Base-by-base conservation (phyloP, 208 protist genomes). In the Porcisia hertigi region DNA sequence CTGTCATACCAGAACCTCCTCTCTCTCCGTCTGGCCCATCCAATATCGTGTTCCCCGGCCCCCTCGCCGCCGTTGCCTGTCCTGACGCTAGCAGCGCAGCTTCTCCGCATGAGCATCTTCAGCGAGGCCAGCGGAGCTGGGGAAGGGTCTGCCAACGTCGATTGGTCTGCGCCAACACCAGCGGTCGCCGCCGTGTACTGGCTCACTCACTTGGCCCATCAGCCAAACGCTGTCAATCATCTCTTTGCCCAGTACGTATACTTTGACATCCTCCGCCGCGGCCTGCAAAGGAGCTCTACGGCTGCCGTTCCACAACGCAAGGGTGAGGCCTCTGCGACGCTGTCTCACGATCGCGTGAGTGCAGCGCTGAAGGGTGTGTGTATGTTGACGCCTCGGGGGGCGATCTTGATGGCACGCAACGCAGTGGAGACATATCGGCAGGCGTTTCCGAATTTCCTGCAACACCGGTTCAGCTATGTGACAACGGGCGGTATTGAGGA, bases 181-280 rank as follows among this genome's bases (percentile, higher is more conserved):
- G 41, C 65, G 41, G 16, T 20, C 20, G 54, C 58, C 25, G 58
- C 71, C n/a, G 58, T 65, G 55, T 23, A 66, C 45, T 75, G 71
- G 71, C 52, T 75, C 39, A 66, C 71, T 14, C 71, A 75, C 58
- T 55, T 75, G 6, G 34, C 57, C 12, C 23, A 11, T 39, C n/a
- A 65, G 39, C 71, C 71, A 18, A 47, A 25, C 43, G 55, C 20
- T 6, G 71, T 75, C 41, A 75, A 75, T 25, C 58, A 55, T 2
- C 71, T 75, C 58, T 75, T 75, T 41, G 71, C 55, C 3, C 71
- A 53, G 71, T 75, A 75, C 55, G 57, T 75, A 11, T 75, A 57
- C 71, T 25, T 65, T 41, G 71, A 75, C 58, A 65, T 75, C 12
- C 30, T 75, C 14, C 5, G 57, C 23, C 34, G 57, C 20, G 58